Percentiles rank a stretch among this genome's conserved stretches.
phyloP scores from a whole-genome alignment of 495 filamentous ascomycete genomes.

The Penicillium waksmanii region DNA sequence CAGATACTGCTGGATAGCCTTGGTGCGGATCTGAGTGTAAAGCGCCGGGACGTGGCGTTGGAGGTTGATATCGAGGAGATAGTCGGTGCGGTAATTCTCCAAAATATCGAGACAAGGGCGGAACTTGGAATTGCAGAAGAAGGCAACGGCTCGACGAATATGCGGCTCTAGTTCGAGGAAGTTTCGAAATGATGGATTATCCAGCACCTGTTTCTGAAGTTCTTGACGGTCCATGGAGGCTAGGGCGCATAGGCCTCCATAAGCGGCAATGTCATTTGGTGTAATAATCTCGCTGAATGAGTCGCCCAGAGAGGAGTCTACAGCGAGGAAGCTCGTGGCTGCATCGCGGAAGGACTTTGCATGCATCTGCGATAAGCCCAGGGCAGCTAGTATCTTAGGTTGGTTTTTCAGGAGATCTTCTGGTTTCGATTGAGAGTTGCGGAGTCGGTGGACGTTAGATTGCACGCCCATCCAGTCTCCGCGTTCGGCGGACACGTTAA shows the following conservation, averaged over 20 bases:
- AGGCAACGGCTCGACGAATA: constrained; percentile 83
- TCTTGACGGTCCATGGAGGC: constrained; percentile 83
- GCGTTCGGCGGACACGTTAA: constrained; percentile 69
- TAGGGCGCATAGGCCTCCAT: constrained; percentile 87
- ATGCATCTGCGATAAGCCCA: constrained; percentile 73
- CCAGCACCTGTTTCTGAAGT: constrained; percentile 75
- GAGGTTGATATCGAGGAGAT: constrained; percentile 86
- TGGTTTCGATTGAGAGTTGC: constrained; percentile 56
- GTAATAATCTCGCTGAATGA: constrained; percentile 74
- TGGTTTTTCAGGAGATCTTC: constrained; percentile 62
- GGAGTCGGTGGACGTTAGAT: constrained; percentile 70
- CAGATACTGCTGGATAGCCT: constrained; percentile 91
- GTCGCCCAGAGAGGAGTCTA: constrained; percentile 53
- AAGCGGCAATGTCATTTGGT: constrained; percentile 88
- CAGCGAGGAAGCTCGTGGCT: constrained; percentile 69
- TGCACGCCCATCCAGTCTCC: constrained; percentile 67
- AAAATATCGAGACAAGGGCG: constrained; percentile 79
- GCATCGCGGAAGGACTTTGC: constrained; percentile 69
- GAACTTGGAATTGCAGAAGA: constrained; percentile 89
- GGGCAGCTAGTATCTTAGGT: constrained; percentile 67
- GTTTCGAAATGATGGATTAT: constrained; percentile 75
- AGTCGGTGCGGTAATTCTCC: constrained; percentile 80
- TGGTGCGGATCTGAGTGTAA: constrained; percentile 75
- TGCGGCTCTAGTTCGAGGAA: constrained; percentile 95
- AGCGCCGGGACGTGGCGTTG: constrained; percentile 72